Conservation (phyloP, 2,329 filamentous ascomycete species). For the Macroventuria anomochaeta region DNA sequence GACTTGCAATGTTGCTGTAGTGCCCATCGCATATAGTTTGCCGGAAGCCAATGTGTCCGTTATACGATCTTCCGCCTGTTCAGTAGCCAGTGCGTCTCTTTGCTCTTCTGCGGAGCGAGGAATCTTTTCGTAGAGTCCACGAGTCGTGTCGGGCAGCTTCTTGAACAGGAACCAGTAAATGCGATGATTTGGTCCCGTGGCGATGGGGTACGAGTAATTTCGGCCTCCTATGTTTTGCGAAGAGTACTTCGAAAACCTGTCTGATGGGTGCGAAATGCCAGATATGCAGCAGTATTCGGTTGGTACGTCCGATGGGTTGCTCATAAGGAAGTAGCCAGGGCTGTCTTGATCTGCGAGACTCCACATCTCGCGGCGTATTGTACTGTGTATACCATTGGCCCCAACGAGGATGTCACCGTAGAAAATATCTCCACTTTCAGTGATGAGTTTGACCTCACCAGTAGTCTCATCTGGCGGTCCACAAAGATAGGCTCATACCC, state of each 20-base stretch:
- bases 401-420: constrained; percentile 21
- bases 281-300: constrained; percentile 3
- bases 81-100: background rate
- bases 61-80: background rate
- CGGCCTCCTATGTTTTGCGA: background rate
- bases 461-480: constrained; percentile 13
- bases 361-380: constrained; percentile 22
- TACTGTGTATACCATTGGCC: constrained; percentile 25
- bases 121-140: background rate
- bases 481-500: constrained; percentile 9
- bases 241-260: background rate
- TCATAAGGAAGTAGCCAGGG: constrained; percentile 3
- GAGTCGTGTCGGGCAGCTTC: background rate
- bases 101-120: background rate
- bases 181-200: background rate
- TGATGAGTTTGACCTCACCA: constrained; percentile 13
- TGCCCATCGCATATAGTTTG: constrained; percentile 29
- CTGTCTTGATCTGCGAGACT: constrained; percentile 7
- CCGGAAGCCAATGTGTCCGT: background rate
- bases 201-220: background rate
- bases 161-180: constrained; percentile 8
- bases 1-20: constrained; percentile 25
- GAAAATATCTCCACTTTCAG: constrained; percentile 6
- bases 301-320: background rate
- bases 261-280: background rate